Evolutionary conservation across 768 basidiomycete species (phyloP), one percentile per base, ranked within the genome.

Genomic region (Phylloporus rhodoxanthus): DNA sequence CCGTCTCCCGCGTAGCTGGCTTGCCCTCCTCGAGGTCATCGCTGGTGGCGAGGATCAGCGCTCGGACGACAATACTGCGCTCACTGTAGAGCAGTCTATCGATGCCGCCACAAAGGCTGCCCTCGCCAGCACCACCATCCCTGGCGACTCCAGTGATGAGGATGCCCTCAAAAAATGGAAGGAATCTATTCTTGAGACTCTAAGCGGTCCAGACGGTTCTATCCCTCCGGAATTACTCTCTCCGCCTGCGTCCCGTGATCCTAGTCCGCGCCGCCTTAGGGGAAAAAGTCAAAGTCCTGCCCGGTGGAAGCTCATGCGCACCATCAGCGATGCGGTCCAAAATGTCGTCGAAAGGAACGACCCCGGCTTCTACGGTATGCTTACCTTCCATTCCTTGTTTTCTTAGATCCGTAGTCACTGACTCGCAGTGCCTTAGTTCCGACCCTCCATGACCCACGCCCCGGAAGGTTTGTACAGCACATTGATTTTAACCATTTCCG

Each of bases 401-500:
- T 29, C 14, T 14, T 49, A 20, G 44, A 50, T 43, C 40, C 10
- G 25, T 44, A 49, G 45, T 47, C 30, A 55, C 20, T 52, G 38
- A 53, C 5, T 21, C 15, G 9, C 10, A 8, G 17, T 49, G 34
- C 9, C 25, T 38, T 55, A 88, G 86, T 90, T 37, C 87, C 86
- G 33, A 75, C 75, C 2, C 74, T 84, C 17, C 71, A 79, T 52
- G 87, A 88, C 64, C 78, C 86, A 47, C 77, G 82, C 47, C 82
- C 89, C 26, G 85, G 87, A 45, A 79, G 87, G 52, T 87, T 86
- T 61, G 84, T 96, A 30, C 84, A 80, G 33, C 86, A 91, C 66
- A 71, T 99, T 13, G 91, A 91, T 62, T 99, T 99, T 62, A 94
- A 91, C 59, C 92, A 95, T 65, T 99, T 99, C 74, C 82, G 94